Percentiles rank a stretch among this genome's conserved stretches.
Conservation (phyloP, 805 yeast species). For the Barnettozyma pratensis region DNA sequence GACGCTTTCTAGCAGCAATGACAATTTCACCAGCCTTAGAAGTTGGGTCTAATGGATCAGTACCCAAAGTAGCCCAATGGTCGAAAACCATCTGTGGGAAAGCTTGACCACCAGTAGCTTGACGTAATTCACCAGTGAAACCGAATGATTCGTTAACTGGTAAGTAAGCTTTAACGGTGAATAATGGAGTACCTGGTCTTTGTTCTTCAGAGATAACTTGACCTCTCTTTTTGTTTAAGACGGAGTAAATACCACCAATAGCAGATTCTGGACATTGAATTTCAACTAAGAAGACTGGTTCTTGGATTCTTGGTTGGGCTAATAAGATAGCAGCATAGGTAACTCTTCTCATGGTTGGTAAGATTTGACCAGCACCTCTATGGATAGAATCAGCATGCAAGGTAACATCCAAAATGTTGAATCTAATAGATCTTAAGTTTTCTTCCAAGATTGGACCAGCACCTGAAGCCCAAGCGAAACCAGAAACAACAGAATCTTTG, state of each 20-base stretch:
- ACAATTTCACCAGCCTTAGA: constrained; percentile 66
- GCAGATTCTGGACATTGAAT: constrained; percentile 99
- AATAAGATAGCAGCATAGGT: constrained; percentile 97
- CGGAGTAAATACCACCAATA: constrained; percentile 99
- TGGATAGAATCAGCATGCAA: constrained; percentile 99
- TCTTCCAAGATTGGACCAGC: constrained; percentile 99
- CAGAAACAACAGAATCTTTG: constrained; percentile 99
- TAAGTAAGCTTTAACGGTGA: constrained; percentile 99
- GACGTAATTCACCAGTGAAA: constrained; percentile 99
- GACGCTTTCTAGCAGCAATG: constrained; percentile 79
- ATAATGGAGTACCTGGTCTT: constrained; percentile 99
- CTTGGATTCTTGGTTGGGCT: constrained; percentile 99
- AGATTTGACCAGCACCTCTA: constrained; percentile 99
- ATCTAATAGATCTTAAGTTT: constrained; percentile 91
- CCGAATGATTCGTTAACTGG: constrained; percentile 99
- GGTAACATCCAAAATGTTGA: constrained; percentile 98
- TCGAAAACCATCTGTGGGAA: constrained; percentile 99
- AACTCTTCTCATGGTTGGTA: constrained; percentile 99
- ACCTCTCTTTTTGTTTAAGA: constrained; percentile 99
- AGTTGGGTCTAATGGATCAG: constrained; percentile 89
- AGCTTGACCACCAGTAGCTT: constrained; percentile 99
- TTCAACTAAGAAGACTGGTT: constrained; percentile 98
- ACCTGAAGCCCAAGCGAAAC: constrained; percentile 99
- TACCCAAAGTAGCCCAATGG: constrained; percentile 90
- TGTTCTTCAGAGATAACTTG: constrained; percentile 99